Evolutionary conservation across 495 filamentous ascomycete genomes (phyloP).

Genomic region (Beverwykella pulmonaria): DNA sequence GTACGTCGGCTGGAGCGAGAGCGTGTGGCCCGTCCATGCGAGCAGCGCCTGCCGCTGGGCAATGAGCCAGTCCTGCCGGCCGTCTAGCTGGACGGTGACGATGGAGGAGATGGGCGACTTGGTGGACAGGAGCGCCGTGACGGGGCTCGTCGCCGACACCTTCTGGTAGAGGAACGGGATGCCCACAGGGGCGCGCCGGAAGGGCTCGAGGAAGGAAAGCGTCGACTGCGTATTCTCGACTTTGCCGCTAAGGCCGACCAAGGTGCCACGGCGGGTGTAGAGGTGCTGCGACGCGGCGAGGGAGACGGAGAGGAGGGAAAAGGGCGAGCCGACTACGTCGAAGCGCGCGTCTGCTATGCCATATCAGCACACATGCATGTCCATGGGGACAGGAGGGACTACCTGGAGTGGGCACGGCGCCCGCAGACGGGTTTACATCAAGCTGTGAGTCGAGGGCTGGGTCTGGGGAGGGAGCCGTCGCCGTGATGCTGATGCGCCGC

Average conservation of each 20-base stretch:
- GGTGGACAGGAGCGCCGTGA: constrained; percentile 83
- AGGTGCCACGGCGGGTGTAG: constrained; percentile 85
- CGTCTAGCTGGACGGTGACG: constrained; percentile 83
- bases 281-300: constrained; percentile 91
- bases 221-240: constrained; percentile 84
- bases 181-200: constrained; percentile 73
- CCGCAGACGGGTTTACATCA: constrained; percentile 16
- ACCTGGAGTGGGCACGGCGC: constrained; percentile 37
- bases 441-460: constrained; percentile 26
- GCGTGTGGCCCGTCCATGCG: constrained; percentile 93
- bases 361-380: not conserved
- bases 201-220: constrained; percentile 81
- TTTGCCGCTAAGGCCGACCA: constrained; percentile 87
- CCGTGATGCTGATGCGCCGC: constrained; percentile 44
- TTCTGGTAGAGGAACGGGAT: constrained; percentile 94
- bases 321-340: constrained; percentile 85
- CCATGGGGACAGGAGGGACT: constrained; percentile 1
- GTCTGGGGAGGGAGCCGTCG: constrained; percentile 43
- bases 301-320: constrained; percentile 88
- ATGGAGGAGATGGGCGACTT: constrained; percentile 84
- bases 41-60: constrained; percentile 80
- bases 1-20: constrained; percentile 71
- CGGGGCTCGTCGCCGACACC: constrained; percentile 79
- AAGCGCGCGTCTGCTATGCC: constrained; percentile 79
- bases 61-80: constrained; percentile 94